Evolutionary conservation across 352 stramenopile genomes (phyloP), one percentile per base, ranked within the genome.

Genomic region (Globisporangium echinulatum): DNA sequence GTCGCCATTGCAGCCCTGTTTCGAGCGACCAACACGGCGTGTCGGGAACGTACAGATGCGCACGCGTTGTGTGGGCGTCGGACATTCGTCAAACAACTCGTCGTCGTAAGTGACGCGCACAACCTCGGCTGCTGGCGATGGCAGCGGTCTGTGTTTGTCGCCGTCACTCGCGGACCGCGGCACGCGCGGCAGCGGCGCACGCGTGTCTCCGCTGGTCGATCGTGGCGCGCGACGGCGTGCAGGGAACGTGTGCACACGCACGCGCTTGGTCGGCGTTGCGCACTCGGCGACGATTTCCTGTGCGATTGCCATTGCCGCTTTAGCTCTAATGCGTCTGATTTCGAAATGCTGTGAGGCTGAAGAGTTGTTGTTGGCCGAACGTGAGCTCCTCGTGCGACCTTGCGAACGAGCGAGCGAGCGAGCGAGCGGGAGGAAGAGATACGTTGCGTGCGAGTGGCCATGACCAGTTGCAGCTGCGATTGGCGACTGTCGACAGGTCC

Each of bases 161-260:
- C 7, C 36, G 6, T 53, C 49, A n/a, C 49, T 54, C 49, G 36
- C 14, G 11, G 43, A 47, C n/a, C 43, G 43, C 5, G 43, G 43
- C 11, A 2, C 43, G 11, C 43, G 43, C 14, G 43, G 43, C 33
- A 54, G 49, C 33, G 49, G 49, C 10, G 49, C 9, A 5, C 25
- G 33, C 8, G 36, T 17, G 3, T 37, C 25, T 7, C 42, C 11
- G 5, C 40, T 50, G 46, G 36, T 47, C 8, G 46, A 15, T 11
- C 39, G 47, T 10, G 43, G 14, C 11, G 50, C 49, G 11, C 49
- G 44, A 36, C 55, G 55, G 14, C 55, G 55, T 15, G n/a, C n/a
- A 9, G 55, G 55, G 46, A 60, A 60, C n/a, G 49, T 60, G 55
- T 48, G 55, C 33, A 60, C 50, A 17, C 37, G 55, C 46, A 60